Conservation (phyloP, 306 rosid genomes). For the Cicer bijugum region DNA sequence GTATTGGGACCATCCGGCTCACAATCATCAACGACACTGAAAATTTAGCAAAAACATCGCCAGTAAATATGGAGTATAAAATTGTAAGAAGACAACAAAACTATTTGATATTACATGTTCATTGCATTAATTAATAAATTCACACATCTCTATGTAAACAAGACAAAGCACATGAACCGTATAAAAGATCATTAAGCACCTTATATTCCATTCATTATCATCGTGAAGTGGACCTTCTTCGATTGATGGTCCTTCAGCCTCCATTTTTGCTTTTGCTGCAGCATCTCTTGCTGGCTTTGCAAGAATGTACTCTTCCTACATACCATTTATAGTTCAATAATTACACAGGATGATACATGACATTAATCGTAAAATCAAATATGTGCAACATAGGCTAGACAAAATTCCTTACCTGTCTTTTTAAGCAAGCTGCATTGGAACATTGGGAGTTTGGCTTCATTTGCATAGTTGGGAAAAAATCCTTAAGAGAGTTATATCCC, state of each 20-base stretch:
- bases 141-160: conserved; percentile 7
- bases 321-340: conserved; percentile 28
- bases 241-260: conserved; percentile 62
- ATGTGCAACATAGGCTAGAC: conserved; percentile 28
- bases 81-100: conserved; percentile 19
- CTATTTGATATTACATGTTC: conserved; percentile 17
- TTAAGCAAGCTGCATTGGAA: conserved; percentile 80
- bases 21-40: conserved; percentile 72
- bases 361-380: conserved; percentile 28
- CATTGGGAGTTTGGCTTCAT: conserved; percentile 99
- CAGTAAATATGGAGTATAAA: conserved; percentile 29
- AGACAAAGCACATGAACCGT: neutral
- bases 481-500: conserved; percentile 98
- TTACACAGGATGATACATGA: conserved; percentile 8
- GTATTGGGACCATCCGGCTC: conserved; percentile 51
- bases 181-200: conserved; percentile 58
- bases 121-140: conserved; percentile 26
- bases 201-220: conserved; percentile 96
- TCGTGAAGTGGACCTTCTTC: conserved; percentile 73
- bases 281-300: conserved; percentile 90
- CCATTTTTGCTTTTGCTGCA: conserved; percentile 80
- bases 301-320: conserved; percentile 75
- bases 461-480: conserved; percentile 96
- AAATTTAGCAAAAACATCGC: conserved; percentile 44
- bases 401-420: conserved; percentile 69